Evolutionary conservation across 306 rosid genomes (phyloP).

Genomic region (Fragaria nilgerrensis): DNA sequence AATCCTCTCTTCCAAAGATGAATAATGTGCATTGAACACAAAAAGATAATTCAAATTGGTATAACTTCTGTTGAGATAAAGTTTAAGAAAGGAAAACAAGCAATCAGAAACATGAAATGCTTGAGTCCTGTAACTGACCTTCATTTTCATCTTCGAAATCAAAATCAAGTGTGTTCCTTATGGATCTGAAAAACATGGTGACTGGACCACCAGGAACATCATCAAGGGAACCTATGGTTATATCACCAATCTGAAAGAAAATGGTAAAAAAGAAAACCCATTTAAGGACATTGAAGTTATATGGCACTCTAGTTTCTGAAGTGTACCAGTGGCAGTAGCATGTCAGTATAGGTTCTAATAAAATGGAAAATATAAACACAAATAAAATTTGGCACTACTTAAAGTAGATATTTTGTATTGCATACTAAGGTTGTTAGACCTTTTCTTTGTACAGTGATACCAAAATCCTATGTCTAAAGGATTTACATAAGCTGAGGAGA

Average conservation of each 20-base stretch:
- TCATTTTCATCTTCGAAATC: constrained; percentile 93
- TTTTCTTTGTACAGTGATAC: background rate
- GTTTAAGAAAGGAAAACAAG: background rate
- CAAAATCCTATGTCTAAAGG: background rate
- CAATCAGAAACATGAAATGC: background rate
- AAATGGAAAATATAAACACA: background rate
- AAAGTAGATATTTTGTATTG: background rate
- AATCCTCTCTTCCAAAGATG: background rate
- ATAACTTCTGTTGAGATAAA: constrained; percentile 1
- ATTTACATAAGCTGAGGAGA: background rate
- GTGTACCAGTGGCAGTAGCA: background rate
- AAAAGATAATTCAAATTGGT: constrained; percentile 2
- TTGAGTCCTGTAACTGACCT: constrained; percentile 48
- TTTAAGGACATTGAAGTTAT: constrained; percentile 13
- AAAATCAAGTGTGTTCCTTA: constrained; percentile 94
- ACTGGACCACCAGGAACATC: constrained; percentile 84
- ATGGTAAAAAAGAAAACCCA: constrained; percentile 5
- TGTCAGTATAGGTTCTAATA: background rate
- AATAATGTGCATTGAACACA: constrained; percentile 13
- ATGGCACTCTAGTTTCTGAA: background rate
- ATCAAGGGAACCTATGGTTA: constrained; percentile 80
- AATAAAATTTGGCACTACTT: background rate
- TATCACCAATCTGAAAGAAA: constrained; percentile 65
- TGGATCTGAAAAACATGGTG: constrained; percentile 73
- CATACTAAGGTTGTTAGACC: background rate